Conservation (phyloP, 2,329 filamentous ascomycete species). For the Epichloe uncinata region DNA sequence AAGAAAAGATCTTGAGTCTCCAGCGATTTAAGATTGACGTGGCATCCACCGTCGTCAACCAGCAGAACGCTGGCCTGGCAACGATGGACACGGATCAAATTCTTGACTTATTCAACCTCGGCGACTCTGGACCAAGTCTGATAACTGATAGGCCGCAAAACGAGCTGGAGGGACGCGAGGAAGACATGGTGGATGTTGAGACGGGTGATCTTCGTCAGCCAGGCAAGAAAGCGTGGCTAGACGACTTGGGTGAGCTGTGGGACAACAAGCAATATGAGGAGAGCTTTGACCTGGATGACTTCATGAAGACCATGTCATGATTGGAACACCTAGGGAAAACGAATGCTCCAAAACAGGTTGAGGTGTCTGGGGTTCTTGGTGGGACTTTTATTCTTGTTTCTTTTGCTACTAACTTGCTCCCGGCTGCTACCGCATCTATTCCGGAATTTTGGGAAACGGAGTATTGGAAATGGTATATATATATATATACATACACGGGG, state of each 20-base stretch:
- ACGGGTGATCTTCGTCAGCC: constrained; percentile 88
- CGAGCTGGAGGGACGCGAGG: constrained; percentile 49
- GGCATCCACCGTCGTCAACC: constrained; percentile 93
- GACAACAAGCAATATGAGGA: constrained; percentile 97
- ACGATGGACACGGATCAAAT: constrained; percentile 99
- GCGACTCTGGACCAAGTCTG: constrained; percentile 58
- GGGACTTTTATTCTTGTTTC: background rate
- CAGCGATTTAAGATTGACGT: constrained; percentile 99
- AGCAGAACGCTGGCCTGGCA: constrained; percentile 86
- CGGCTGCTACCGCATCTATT: background rate
- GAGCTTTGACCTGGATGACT: constrained; percentile 91
- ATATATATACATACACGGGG: background rate
- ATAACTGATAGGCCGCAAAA: constrained; percentile 47
- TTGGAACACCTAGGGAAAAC: background rate
- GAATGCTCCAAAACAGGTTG: no score
- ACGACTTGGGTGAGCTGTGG: constrained; percentile 92
- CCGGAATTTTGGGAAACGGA: background rate
- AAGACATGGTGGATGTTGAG: constrained; percentile 87
- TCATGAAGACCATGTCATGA: constrained; percentile 81
- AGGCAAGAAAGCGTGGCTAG: constrained; percentile 90
- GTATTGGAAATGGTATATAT: background rate
- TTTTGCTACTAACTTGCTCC: background rate
- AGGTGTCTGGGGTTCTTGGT: background rate
- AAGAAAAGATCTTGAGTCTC: constrained; percentile 96
- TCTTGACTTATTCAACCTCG: constrained; percentile 86